Base-by-base conservation (phyloP, 306 rosid genomes). In the Myrica gale region DNA sequence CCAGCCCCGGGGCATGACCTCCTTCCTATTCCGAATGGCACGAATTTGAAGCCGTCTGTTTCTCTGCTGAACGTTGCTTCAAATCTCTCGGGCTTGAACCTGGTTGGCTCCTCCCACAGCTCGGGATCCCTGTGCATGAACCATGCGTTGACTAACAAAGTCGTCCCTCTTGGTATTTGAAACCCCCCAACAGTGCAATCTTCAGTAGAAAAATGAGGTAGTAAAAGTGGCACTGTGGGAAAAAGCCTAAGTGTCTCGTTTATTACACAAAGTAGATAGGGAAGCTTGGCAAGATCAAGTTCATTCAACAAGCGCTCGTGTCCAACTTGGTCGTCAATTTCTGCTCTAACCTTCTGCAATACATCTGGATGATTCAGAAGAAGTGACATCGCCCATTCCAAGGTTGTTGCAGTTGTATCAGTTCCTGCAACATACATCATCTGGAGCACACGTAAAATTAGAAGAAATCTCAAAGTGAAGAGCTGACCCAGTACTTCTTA, bases 61-160 rank as follows among this genome's bases (percentile, higher is more conserved):
- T 55, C 51, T 45, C 68, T 72, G 5, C 21, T 73, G 1, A 5
- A 0, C 0, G n/a, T 53, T 16, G 46, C 73, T 19, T 39, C 61
- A 69, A 86, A 88, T 68, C 92, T 86, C 58, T 84, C 87, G 1
- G 89, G 92, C 76, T 9, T 63, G 23, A 55, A 55, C 61, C 8
- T 55, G 6, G 61, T 55, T 1, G 88, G 84, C 3, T 88, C 77
- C 2, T 4, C 47, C 89, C 88, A 88, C 11, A 61, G 4, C 7
- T 46, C 48, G 3, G 83, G 42, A 23, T 88, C 85, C 1, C 84
- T 75, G 0, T 88, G 91, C n/a, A 88, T 19, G 47, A 82, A 80
- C 91, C 89, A 88, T 45, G 73, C 8, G 45, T 85, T 88, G n/a
- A 77, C 78, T 9, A 88, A 17, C 41, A 88, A 20, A 76, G 56